These are phyloP conservation scores for Rhododendron ovatum DNA, from an alignment of 148 eudicot species.

Conservation along the genomic window DNA sequence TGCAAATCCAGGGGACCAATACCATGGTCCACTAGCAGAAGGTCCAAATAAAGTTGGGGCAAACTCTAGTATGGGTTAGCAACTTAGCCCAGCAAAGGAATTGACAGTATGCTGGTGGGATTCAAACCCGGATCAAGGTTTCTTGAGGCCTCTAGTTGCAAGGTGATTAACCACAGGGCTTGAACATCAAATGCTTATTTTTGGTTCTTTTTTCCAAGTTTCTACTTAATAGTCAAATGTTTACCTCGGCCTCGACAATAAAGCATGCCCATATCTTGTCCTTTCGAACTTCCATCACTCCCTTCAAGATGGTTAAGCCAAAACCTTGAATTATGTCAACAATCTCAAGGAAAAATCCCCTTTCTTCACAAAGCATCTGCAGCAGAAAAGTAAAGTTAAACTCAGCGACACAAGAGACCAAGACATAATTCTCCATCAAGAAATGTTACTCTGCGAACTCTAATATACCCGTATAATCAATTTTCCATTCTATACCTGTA, in stretches of 20 bases:
- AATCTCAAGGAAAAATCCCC: constrained; percentile 79
- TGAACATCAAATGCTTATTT: background rate
- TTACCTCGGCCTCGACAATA: constrained; percentile 72
- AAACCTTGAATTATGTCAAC: constrained; percentile 59
- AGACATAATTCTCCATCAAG: background rate
- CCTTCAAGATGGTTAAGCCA: constrained; percentile 77
- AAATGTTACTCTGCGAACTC: background rate
- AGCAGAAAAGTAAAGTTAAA: constrained; percentile 6
- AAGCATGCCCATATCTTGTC: constrained; percentile 72
- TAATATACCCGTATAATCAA: background rate
- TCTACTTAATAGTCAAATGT: background rate
- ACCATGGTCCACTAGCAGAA: background rate
- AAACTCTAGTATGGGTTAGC: background rate
- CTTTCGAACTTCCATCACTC: constrained; percentile 64
- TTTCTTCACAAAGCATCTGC: constrained; percentile 79
- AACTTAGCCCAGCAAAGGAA: background rate
- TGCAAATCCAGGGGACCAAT: background rate
- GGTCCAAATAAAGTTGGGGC: background rate
- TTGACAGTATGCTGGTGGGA: background rate
- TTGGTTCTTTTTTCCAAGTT: background rate
- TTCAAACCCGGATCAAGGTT: background rate
- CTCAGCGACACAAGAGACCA: background rate
- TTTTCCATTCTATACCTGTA: constrained; percentile 46
- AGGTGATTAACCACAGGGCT: background rate
- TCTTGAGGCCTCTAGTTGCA: background rate